A percentile compares a stretch with the other conserved stretches of the same genome.
These are phyloP conservation scores for Tuber calosporum DNA, from an alignment of 495 filamentous ascomycete genomes.

Conservation along the genomic window DNA sequence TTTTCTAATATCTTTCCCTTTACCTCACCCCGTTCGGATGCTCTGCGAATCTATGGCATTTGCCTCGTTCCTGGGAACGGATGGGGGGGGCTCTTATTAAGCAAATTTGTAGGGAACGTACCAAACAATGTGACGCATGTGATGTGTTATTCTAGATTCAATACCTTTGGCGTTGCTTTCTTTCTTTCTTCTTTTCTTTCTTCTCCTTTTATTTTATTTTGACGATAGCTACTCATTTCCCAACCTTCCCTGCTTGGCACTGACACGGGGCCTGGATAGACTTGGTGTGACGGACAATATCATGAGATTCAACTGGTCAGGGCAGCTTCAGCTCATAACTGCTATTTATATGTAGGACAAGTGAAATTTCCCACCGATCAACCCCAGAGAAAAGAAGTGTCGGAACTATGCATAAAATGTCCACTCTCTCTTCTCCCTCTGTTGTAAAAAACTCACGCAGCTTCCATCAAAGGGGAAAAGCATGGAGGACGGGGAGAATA, in stretches of 20 bases:
- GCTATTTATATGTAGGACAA: constrained; percentile 27
- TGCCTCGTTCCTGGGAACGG: background rate
- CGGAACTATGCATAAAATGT: constrained; percentile 40
- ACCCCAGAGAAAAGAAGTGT: constrained; percentile 33
- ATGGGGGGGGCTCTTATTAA: background rate
- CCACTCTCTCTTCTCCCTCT: constrained; percentile 29
- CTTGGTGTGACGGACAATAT: background rate
- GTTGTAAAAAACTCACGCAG: constrained; percentile 1
- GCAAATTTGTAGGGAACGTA: background rate
- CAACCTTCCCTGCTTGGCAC: background rate
- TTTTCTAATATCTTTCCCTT: constrained; percentile 2
- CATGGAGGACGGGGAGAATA: constrained; percentile 24
- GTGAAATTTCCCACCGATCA: constrained; percentile 38
- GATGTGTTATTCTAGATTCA: background rate
- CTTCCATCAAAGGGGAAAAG: background rate
- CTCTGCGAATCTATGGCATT: background rate
- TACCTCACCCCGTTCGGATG: background rate
- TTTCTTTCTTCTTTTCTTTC: background rate
- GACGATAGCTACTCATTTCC: background rate
- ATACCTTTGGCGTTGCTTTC: background rate
- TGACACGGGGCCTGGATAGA: background rate
- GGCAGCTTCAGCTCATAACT: background rate
- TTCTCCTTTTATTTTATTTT: background rate
- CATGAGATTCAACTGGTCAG: background rate
- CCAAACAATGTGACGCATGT: background rate